Evolutionary conservation across 1,139 yeast genomes (phyloP).

Genomic region (Suzukiozyma palmioleophila): DNA sequence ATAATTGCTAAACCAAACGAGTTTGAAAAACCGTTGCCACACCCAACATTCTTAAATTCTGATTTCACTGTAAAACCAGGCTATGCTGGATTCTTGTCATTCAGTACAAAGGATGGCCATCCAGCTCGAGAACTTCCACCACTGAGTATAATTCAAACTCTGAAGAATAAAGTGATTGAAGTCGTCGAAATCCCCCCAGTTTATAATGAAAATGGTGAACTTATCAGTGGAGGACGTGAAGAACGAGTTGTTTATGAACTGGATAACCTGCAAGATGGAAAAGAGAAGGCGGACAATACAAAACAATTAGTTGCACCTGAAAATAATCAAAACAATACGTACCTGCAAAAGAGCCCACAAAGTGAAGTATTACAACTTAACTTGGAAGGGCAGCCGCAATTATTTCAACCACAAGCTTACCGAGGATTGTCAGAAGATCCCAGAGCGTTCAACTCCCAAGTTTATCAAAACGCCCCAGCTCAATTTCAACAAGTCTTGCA

Average conservation of each 20-base stretch:
- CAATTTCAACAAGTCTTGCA: background rate
- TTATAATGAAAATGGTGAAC: conserved; percentile 2
- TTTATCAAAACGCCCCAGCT: background rate
- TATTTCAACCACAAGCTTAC: no score
- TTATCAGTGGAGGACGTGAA: background rate
- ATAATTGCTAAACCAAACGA: conserved; percentile 8
- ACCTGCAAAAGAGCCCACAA: no score
- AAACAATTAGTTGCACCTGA: no score
- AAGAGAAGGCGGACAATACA: no score
- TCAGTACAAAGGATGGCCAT: conserved; percentile 16
- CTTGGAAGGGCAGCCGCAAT: no score
- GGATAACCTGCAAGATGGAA: no score
- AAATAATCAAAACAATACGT: no score
- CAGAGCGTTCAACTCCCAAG: no score
- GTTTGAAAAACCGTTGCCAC: conserved; percentile 25
- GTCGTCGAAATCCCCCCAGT: conserved; percentile 11
- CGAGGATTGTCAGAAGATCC: no score
- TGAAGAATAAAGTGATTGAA: conserved; percentile 10
- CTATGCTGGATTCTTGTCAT: conserved; percentile 30
- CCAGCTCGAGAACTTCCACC: conserved; percentile 4
- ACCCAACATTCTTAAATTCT: conserved; percentile 26
- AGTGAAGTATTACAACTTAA: no score
- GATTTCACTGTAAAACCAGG: conserved; percentile 28
- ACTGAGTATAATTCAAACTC: conserved; percentile 3
- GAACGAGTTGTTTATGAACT: background rate